Conservation (phyloP, 2,329 filamentous ascomycete species). For the Fusarium armeniacum region DNA sequence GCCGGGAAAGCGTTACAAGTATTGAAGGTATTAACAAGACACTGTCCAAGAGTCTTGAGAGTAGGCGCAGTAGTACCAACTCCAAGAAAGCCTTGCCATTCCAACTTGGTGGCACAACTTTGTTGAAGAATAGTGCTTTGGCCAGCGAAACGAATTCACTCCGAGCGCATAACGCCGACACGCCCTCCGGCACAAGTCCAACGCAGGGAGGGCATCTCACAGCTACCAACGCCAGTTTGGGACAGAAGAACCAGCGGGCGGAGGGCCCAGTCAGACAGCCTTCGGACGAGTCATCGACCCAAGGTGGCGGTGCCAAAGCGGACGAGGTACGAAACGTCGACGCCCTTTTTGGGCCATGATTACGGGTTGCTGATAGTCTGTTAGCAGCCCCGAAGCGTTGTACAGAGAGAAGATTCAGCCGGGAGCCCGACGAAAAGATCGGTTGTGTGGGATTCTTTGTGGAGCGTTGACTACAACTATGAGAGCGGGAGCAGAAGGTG, state of each 20-base stretch:
- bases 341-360: constrained; percentile 65
- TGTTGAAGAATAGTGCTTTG: constrained; percentile 65
- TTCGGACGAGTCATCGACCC: constrained; percentile 49
- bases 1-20: constrained; percentile 64
- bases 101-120: constrained; percentile 58
- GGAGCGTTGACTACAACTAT: constrained; percentile 71
- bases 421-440: constrained; percentile 64
- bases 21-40: constrained; percentile 83
- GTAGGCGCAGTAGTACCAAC: constrained; percentile 86
- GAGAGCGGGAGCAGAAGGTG: constrained; percentile 58
- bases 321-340: constrained; percentile 70
- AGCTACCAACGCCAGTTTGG: constrained; percentile 42
- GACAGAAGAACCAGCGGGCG: constrained; percentile 37
- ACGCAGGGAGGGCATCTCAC: constrained; percentile 53
- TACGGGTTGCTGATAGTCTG: constrained; percentile 55
- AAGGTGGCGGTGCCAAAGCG: constrained; percentile 45
- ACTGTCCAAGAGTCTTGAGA: constrained; percentile 89
- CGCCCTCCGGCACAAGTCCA: constrained; percentile 59
- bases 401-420: constrained; percentile 58
- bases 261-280: constrained; percentile 42
- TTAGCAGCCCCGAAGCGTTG: constrained; percentile 48
- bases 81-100: constrained; percentile 81
- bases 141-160: constrained; percentile 72
- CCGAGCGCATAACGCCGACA: constrained; percentile 62
- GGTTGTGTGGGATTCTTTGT: constrained; percentile 73